Base-by-base conservation (phyloP, 108 stramenopile species). In the Pseudonitzschia multiseries region DNA sequence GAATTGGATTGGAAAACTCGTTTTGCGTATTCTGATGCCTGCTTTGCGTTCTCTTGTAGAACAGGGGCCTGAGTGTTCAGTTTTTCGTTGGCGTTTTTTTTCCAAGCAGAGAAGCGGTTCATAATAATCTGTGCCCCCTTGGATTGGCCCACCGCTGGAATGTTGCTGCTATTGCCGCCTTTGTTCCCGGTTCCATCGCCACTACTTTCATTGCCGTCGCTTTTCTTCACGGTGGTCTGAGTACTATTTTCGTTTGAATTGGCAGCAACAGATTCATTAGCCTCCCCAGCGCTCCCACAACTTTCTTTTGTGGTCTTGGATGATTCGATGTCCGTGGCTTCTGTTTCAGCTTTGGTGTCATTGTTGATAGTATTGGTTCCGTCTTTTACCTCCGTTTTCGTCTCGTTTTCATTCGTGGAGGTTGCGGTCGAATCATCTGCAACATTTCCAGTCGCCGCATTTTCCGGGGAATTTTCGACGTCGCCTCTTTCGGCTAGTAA, bases 121-220 rank as follows among this genome's bases (percentile, higher is more conserved):
- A 84, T 67, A 10, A 84, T 42, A 52, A 84, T 84, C 53, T 79
- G 54, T 53, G 83, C 83, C 32, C 82, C 82, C 42, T 69, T 72
- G 24, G 66, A 48, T 50, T 65, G 46, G 13, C 46, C 46, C 9
- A 48, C 13, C 14, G 32, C n/a, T 21, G 40, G n/a, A 63, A 9
- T 27, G 62, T 33, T 33, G 31, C n/a, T 29, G 33, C 20, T 41
- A 12, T 4, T 33, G 62, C 8, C 6, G 62, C n/a, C 36, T 63
- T 41, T 56, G 46, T 8, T 36, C 22, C 53, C 24, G 8, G 2
- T 54, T 2, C 8, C 53, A 54, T 4, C 53, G 24, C 8, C 2
- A 59, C 22, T 32, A 15, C 29, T 59, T 31, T 14, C 6, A 24
- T 32, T 32, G 18, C 2, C 12, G 13, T 59, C 8, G 17, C 6